Evolutionary conservation across 192 early-diverging fungal genomes (phyloP).

Genomic region (Spizellomyces sp.): DNA sequence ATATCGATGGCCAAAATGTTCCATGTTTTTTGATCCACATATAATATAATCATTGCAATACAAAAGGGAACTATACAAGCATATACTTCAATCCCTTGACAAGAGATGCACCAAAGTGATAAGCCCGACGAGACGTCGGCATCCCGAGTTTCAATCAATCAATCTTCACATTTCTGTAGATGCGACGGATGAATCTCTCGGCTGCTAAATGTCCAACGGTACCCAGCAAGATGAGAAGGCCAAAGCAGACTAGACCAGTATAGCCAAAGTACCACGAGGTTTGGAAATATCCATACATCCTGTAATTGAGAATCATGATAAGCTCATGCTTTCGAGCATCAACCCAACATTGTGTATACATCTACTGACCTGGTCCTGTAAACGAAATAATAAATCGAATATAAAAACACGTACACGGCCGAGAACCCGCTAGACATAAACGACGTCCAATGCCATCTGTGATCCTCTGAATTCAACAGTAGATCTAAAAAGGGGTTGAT

Average conservation of each 20-base stretch:
- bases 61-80: no score
- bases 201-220: slow-evolving; percentile 80
- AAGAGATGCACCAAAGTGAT: no score
- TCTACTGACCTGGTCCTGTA: slow-evolving; percentile 67
- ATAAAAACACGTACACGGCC: slow-evolving; percentile 85
- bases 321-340: no score
- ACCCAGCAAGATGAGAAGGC: slow-evolving; percentile 76
- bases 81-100: no score
- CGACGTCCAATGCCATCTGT: slow-evolving; percentile 89
- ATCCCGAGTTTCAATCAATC: not conserved
- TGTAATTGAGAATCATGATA: slow-evolving; percentile 20
- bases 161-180: slow-evolving; percentile 76
- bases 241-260: slow-evolving; percentile 72
- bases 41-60: no score
- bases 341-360: not conserved
- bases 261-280: slow-evolving; percentile 91
- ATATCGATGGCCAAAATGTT: no score
- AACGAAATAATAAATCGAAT: slow-evolving; percentile 86
- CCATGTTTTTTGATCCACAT: no score
- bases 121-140: no score
- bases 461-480: slow-evolving; percentile 85
- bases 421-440: slow-evolving; percentile 86
- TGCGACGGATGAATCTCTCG: slow-evolving; percentile 75
- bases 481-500: slow-evolving; percentile 54
- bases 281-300: slow-evolving; percentile 78